Percentiles rank a stretch among this genome's conserved stretches.
Conservation (phyloP, 2,329 filamentous ascomycete genomes). For the Xylariaceae sp. region DNA sequence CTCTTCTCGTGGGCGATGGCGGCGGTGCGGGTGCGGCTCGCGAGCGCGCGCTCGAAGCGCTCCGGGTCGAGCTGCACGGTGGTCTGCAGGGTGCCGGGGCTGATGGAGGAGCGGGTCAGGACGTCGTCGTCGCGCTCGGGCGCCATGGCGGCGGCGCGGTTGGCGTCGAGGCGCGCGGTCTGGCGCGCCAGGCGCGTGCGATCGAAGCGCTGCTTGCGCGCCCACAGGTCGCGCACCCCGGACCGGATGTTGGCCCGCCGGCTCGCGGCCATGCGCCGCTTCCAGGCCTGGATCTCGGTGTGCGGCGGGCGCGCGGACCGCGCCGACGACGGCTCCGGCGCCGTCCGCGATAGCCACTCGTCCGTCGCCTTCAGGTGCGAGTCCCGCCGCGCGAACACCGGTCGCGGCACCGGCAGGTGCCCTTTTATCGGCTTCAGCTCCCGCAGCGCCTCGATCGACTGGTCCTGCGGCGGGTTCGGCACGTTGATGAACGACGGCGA, state of each 20-base stretch:
- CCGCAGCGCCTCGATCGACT: conserved; percentile 39
- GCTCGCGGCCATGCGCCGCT: conserved; percentile 69
- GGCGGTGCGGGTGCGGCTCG: conserved; percentile 40
- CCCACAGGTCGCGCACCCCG: conserved; percentile 70
- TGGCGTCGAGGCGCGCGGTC: conserved; percentile 48
- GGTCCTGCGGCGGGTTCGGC: conserved; percentile 74
- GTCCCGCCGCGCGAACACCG: conserved; percentile 68
- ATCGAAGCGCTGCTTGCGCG: conserved; percentile 59
- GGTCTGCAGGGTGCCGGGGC: conserved; percentile 54
- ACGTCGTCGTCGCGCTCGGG: conserved; percentile 76
- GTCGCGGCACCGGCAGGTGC: conserved; percentile 78
- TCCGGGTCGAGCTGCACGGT: conserved; percentile 62
- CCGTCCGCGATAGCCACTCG: conserved; percentile 63
- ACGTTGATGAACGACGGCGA: conserved; percentile 87
- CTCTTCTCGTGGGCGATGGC: conserved; percentile 54
- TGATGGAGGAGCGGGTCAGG: conserved; percentile 70
- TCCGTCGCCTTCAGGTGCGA: conserved; percentile 62
- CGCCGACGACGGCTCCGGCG: conserved; percentile 53
- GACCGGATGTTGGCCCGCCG: conserved; percentile 73
- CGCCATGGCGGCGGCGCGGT: conserved; percentile 56
- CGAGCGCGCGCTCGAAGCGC: conserved; percentile 58
- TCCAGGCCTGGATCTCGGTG: conserved; percentile 59
- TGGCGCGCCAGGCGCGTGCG: conserved; percentile 40
- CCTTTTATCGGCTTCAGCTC: conserved; percentile 66
- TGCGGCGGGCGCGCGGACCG: conserved; percentile 41